Base-by-base conservation (phyloP, 805 yeast genomes). In the Zygotorulaspora chibaensis region DNA sequence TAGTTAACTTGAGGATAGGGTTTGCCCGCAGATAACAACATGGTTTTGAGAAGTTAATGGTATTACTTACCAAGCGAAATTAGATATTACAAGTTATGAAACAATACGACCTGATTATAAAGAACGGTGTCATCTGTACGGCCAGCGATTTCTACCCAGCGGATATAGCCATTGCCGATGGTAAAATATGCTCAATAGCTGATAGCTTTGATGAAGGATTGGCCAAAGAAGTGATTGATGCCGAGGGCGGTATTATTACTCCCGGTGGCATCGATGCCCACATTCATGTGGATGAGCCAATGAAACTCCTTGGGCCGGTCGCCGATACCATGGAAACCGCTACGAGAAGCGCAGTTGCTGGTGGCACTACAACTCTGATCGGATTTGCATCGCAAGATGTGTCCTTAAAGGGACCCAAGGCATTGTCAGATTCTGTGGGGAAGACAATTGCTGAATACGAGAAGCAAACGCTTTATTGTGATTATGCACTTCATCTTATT, bases 241-340 rank as follows among this genome's bases (percentile, higher is more conserved):
- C 77, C 3, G 64, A 73, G 46, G 76, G 77, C 8, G 79, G 68
- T 0, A 66, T 56, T 45, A 67, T 75, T 25, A 74, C 77, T 1
- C 80, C 80, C 2, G 79, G 79, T 38, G 79, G 78, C 4, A 68
- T 75, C 31, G 80, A 75, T 52, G 65, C 75, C 0, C 79, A 75
- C 53, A 77, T 73, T 20, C 80, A 75, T 44, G 51, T 75, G 15
- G 70, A 72, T 34, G 77, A 75, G 52, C 69, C 68, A 5, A 61
- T 66, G 31, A 63, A 67, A 12, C 65, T 72, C 3, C 46, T 53
- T 15, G 56, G 56, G 6, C 51, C 48, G 16, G 65, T 71, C 1
- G 74, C 75, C 34, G 80, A 74, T 50, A 68, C 67, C 15, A 72
- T 73, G 50, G 72, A 67, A 39, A 55, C 69, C 3, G 79, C 76